Base-by-base conservation (phyloP, 495 filamentous ascomycete genomes). In the Articulospora tetracladia region DNA sequence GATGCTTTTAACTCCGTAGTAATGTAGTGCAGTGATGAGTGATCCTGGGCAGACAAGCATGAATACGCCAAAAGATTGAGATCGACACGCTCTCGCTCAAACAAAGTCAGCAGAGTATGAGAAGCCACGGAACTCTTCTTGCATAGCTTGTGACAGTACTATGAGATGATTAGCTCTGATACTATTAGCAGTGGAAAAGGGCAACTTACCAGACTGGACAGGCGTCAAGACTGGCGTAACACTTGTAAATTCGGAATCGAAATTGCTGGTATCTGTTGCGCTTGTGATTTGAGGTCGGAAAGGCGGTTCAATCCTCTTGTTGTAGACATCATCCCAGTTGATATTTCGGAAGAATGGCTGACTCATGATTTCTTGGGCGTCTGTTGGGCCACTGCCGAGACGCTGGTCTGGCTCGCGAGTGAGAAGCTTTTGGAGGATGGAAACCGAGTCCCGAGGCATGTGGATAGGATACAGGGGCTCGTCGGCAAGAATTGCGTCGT, bases 41-140 rank as follows among this genome's bases (percentile, higher is more conserved):
- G 23, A 46, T 34, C 53, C 19, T 44, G 15, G 17, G 39, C 39
- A 11, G 39, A 44, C 39, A 44, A 44, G 17, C 39, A 44, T 44
- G 17, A 44, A 44, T 44, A 19, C 39, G 39, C 39, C 17, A 19
- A 44, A 44, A 44, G 39, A 44, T 44, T 44, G 8, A 44, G 8
- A 19, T 12, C n/a, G n/a, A 15, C 17, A 15, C 17, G 17, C 17
- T 19, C 17, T 44, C 11, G 39, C 39, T 69, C 62, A 69, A 20
- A 69, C 51, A 25, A 69, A 69, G 49, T 69, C 67, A 7, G 67
- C 67, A n/a, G 62, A 68, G 62, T 99, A 99, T 13, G 95, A 98
- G 80, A 99, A 99, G 63, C 94, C 94, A 49, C 94, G 88, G 90
- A 99, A 99, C 73, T 99, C 92, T 77, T 99, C 94, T 77, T 99